Base-by-base conservation (phyloP, 371 early-diverging fungal species). In the Haplosporangium sp. region DNA sequence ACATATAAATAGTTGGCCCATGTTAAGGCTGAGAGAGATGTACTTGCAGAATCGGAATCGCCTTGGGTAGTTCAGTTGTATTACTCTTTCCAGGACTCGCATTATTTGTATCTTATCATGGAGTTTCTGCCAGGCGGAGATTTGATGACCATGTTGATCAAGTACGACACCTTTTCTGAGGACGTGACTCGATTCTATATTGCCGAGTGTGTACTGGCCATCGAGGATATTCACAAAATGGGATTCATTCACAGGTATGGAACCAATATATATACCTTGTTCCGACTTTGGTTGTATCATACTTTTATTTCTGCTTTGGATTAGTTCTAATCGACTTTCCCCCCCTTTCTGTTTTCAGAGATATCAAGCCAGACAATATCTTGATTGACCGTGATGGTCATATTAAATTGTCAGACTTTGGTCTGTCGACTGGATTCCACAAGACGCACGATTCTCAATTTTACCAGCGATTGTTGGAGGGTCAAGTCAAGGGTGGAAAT, bases 11-110 rank as follows among this genome's bases (percentile, higher is more conserved):
- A 91, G 91, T 86, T 98, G 61, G 98, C 97, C 3, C 98, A 98
- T 82, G 98, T 99, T 48, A 94, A 94, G 71, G 98, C 99, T 17
- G 99, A 99, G 86, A 90, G 99, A 61, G 99, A 99, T 85, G 94
- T 99, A 4, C 87, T 99, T 37, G 98, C 98, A n/a, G 97, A 97
- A 86, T 91, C 95, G 1, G 93, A 96, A 75, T 96, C 97, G 15
- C 95, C 96, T 50, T 99, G 99, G 98, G 97, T 99, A n/a, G 97
- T 99, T 45, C 96, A 97, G 83, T 88, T 99, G 44, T 97, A 93
- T 82, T 97, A 95, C 77, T 97, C 95, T 20, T 99, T 99, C 85
- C 99, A 99, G 86, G 98, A 98, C 82, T 73, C 94, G n/a, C 88
- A 91, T 63, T 95, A 94, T 78, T 89, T 99, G 40, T 99, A 98